phyloP scores from a whole-genome alignment of 352 stramenopile species.

The Pythium sp. region DNA sequence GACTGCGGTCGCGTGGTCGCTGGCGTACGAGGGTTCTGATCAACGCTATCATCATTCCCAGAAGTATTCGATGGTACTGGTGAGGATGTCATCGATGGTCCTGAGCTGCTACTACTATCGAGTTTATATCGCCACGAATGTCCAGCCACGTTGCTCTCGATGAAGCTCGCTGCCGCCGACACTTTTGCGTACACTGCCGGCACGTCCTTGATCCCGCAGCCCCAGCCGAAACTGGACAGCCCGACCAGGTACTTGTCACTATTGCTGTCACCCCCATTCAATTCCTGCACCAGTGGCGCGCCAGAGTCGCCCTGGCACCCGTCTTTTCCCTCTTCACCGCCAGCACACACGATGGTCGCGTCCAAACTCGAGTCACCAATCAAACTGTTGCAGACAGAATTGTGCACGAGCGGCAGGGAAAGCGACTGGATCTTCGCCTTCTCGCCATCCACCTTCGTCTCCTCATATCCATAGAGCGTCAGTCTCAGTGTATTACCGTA shows the following conservation, averaged over 20 bases:
- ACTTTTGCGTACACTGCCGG: conserved; percentile 37
- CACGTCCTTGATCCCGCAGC: conserved; percentile 28
- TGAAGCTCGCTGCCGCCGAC: conserved; percentile 25
- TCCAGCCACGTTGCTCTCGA: conserved; percentile 22
- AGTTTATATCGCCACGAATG: conserved; percentile 25
- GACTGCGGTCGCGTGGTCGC: not conserved
- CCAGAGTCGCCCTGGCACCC: conserved; percentile 42
- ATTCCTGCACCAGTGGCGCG: conserved; percentile 25
- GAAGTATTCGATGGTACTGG: not conserved
- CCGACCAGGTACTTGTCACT: conserved; percentile 21
- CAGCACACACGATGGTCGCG: conserved; percentile 35
- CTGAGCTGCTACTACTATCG: not conserved
- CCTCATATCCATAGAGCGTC: conserved; percentile 21
- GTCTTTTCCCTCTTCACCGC: conserved; percentile 33
- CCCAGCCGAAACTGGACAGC: conserved; percentile 33
- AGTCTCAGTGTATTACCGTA: conserved; percentile 9
- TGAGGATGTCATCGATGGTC: not conserved
- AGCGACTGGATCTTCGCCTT: conserved; percentile 18
- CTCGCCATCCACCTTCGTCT: not conserved
- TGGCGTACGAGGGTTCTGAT: not conserved
- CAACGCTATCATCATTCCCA: not conserved
- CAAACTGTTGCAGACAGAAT: conserved; percentile 19
- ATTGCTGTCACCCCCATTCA: not conserved
- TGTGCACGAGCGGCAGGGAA: conserved; percentile 25
- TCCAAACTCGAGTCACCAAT: conserved; percentile 18